Evolutionary conservation across 2,329 filamentous ascomycete species (phyloP), one percentile per base, ranked within the genome.

Genomic region (Colletotrichum acutatum): DNA sequence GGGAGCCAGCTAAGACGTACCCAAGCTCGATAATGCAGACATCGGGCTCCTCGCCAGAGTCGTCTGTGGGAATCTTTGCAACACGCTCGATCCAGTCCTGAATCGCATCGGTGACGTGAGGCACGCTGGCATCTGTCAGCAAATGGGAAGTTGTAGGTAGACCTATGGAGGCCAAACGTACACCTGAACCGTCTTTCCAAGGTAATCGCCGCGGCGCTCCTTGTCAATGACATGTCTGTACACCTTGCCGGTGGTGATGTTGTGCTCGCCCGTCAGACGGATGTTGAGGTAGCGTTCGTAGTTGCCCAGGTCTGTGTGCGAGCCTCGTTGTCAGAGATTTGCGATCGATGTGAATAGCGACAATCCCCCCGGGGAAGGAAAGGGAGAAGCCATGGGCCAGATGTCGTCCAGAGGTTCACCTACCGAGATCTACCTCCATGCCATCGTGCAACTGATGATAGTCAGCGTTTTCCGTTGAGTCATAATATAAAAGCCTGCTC

Each of bases 201-300:
- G 89, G 79, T 98, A 98, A 81, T 97, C 92, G 68, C 90, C 89
- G 53, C 83, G 83, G 30, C 89, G 84, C 79, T 90, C 89, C 73
- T 90, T 91, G 79, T 95, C 90, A 78, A 98, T 95, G 66, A 98
- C 95, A 78, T 93, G 91, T 79, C 94, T 89, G 84, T 98, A 98
- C 77, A 98, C 95, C 86, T 98, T 98, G 80, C 97, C 97, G 6
- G 96, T 98, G 4, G 97, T 99, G 83, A 99, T 97, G 84, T 98
- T 98, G 86, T 96, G 95, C 78, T 98, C 95, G 74, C 92, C 88
- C 9, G 91, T 94, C 74, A 98, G 88, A 68, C 92, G 94, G 76
- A 96, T 92, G 79, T 92, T 92, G 67, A 98, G 91, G 81, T 97
- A 97, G 46, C 83, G 80, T 72, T 90, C 87, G 77, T 89, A 90